Evolutionary conservation across 2,329 filamentous ascomycete species (phyloP).

Genomic region (Colletotrichum sp.): DNA sequence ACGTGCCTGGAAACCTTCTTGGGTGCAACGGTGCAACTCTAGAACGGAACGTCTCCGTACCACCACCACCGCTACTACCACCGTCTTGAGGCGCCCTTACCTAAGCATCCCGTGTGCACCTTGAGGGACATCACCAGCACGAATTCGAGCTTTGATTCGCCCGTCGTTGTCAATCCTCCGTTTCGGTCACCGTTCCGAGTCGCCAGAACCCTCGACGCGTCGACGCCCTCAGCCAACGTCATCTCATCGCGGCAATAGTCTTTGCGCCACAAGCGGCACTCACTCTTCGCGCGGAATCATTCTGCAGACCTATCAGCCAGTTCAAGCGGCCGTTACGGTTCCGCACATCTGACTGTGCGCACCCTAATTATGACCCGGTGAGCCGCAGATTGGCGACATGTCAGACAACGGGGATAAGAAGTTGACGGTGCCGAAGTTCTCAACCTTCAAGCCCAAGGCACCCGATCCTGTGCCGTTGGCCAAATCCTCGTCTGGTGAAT

Average conservation of each 20-base stretch:
- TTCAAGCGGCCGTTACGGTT: background rate
- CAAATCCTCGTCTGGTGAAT: conserved; percentile 14
- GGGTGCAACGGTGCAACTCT: background rate
- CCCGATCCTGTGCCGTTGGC: conserved; percentile 11
- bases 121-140: background rate
- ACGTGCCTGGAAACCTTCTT: background rate
- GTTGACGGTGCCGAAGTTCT: conserved; percentile 68
- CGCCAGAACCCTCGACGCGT: background rate
- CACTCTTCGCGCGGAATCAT: background rate
- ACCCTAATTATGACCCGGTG: conserved; percentile 1
- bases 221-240: background rate
- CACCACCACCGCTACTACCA: background rate
- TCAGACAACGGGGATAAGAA: background rate
- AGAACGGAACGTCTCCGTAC: background rate
- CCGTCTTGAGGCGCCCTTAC: background rate
- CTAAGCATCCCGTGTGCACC: background rate
- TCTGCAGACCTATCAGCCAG: background rate
- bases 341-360: background rate
- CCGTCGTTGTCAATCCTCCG: background rate
- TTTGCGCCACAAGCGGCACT: background rate
- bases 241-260: background rate
- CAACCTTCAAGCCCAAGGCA: conserved; percentile 70
- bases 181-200: conserved; percentile 1
- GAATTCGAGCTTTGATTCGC: background rate
- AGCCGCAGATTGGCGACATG: conserved; percentile 3